A percentile compares a stretch with the other conserved stretches of the same genome.
Evolutionary conservation across 495 filamentous ascomycete species (phyloP).

Genomic region (Penicillium samsonianum): DNA sequence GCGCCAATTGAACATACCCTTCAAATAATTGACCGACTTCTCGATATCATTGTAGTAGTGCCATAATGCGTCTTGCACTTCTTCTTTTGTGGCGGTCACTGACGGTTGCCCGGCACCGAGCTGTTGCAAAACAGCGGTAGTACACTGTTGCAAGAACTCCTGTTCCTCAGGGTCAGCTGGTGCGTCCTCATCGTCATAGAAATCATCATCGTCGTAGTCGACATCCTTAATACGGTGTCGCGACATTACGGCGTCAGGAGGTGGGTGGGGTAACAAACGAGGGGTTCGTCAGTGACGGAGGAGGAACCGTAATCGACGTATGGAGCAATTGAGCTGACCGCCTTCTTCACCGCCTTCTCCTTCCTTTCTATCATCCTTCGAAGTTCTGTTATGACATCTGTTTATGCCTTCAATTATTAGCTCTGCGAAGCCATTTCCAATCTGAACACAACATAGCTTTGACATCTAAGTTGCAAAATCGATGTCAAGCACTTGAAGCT

Average conservation of each 20-base stretch:
- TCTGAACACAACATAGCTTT: too few relatives aligned
- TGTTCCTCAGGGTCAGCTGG: constrained; percentile 46
- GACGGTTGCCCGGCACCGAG: constrained; percentile 42
- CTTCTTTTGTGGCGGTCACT: constrained; percentile 47
- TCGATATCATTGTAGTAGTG: constrained; percentile 93
- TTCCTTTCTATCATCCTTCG: too few relatives aligned
- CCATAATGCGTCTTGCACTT: constrained; percentile 89
- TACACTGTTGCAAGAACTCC: constrained; percentile 43
- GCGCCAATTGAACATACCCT: constrained; percentile 50
- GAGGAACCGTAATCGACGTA: constrained; percentile 4
- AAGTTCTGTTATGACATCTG: too few relatives aligned
- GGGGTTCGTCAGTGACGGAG: constrained; percentile 6
- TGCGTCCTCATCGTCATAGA: constrained; percentile 46
- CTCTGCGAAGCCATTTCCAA: too few relatives aligned
- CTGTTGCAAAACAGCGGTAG: constrained; percentile 39
- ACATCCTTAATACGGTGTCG: constrained; percentile 50
- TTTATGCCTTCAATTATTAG: not conserved
- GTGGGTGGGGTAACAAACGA: constrained; percentile 8
- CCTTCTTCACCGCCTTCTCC: not conserved
- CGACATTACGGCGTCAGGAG: constrained; percentile 38
- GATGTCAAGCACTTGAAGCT: too few relatives aligned
- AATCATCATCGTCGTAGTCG: constrained; percentile 48
- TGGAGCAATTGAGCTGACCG: not conserved
- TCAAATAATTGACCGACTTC: constrained; percentile 78
- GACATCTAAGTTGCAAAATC: too few relatives aligned